Base-by-base conservation (phyloP, 306 rosid genomes). In the Echinosophora koreensis region DNA sequence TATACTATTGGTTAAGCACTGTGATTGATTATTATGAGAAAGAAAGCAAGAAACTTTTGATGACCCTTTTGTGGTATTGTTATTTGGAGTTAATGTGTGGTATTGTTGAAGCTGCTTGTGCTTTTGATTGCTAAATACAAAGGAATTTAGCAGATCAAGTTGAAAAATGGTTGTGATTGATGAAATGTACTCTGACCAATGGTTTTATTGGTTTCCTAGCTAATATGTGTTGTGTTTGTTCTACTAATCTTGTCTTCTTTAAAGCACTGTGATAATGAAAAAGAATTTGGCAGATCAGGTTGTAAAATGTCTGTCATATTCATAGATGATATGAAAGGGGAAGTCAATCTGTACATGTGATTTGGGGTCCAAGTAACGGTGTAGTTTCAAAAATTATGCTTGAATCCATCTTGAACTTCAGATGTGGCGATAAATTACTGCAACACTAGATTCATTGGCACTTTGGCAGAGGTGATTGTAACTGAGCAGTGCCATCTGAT, bases 131-230 rank as follows among this genome's bases (percentile, higher is more conserved):
- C 72, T 68, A 30, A 62, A 28, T 62, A 58, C 18, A 16, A 41
- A 46, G 51, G 9, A 50, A 15, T 68, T 37, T 84, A 41, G 78
- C n/a, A 54, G 79, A 80, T 76, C 80, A 71, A 58, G 73, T 28
- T 50, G 55, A 61, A n/a, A 67, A 70, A 42, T 77, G 12, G 42
- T 54, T 73, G 32, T 59, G 54, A 59, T 60, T 27, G 56, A 42
- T 28, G 30, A 28, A 2, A 1, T 28, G 2, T 28, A 1, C 2
- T 28, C 30, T 28, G 30, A 28, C 30, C 30, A 28, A 28, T 28
- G 30, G 30, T 28, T 28, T 28, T 28, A 28, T 28, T 28, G 30
- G 30, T 28, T 1, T 28, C 30, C 30, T 28, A 28, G 2, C 30
- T 28, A 28, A 28, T 28, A 1, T 28, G 30, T 28, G 30, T 28